phyloP scores from a whole-genome alignment of 2,329 filamentous ascomycete species.

The Diaporthe australafricana region DNA sequence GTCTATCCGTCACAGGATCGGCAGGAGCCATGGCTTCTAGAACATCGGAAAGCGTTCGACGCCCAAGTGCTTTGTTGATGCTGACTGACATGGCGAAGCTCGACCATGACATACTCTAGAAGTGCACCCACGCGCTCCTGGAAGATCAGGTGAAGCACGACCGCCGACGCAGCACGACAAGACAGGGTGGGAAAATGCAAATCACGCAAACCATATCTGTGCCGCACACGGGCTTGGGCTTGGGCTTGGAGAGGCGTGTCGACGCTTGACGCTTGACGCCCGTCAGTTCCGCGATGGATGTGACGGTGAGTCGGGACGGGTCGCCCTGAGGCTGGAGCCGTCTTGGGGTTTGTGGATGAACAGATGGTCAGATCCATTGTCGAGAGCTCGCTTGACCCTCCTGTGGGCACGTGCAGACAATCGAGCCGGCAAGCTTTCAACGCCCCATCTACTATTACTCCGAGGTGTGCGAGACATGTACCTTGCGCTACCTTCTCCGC shows the following conservation, averaged over 20 bases:
- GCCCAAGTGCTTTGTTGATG: background rate
- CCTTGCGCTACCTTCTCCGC: background rate
- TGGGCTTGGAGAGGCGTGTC: too few species aligned
- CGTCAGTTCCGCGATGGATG: constrained; percentile 8
- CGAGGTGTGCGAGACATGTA: background rate
- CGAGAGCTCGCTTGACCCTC: background rate
- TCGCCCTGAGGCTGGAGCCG: background rate
- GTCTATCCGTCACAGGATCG: constrained; percentile 16
- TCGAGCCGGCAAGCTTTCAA: constrained; percentile 2
- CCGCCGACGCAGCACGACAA: background rate
- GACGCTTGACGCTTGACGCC: background rate
- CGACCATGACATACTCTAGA: background rate
- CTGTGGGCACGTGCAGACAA: constrained; percentile 12
- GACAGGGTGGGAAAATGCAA: constrained; percentile 2
- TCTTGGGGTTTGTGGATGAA: constrained; percentile 14
- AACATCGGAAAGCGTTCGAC: background rate
- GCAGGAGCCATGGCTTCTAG: constrained; percentile 19
- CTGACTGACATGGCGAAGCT: constrained; percentile 1
- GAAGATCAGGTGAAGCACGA: constrained; percentile 14
- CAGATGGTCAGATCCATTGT: constrained; percentile 15
- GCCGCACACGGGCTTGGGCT: constrained; percentile 5
- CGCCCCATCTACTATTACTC: constrained; percentile 19
- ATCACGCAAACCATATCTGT: constrained; percentile 27
- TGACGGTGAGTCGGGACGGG: constrained; percentile 25
- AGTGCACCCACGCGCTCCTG: background rate